phyloP scores from a whole-genome alignment of 768 basidiomycete species.

The Terana coerulea region DNA sequence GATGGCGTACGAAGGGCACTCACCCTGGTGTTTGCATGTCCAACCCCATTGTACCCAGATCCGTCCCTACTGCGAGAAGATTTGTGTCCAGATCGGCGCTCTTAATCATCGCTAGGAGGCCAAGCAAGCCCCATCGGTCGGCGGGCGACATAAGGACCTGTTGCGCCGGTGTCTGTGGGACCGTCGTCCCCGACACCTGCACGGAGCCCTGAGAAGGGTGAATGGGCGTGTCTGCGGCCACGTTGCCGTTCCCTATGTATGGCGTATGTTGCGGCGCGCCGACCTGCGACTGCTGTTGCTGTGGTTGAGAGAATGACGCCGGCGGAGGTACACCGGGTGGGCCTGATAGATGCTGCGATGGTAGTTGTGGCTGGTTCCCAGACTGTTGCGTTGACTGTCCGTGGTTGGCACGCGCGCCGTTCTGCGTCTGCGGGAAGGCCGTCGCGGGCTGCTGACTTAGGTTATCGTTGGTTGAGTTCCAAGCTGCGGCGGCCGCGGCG shows the following conservation, averaged over 20 bases:
- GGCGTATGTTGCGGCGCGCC: constrained; percentile 25
- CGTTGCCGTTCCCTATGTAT: constrained; percentile 27
- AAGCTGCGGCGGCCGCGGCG: constrained; percentile 40
- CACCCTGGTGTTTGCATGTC: constrained; percentile 85
- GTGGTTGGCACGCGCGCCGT: constrained; percentile 40
- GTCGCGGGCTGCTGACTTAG: constrained; percentile 27
- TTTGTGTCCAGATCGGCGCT: constrained; percentile 81
- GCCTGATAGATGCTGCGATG: constrained; percentile 42
- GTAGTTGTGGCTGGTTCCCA: constrained; percentile 19
- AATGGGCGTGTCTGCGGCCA: constrained; percentile 25
- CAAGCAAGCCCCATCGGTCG: constrained; percentile 91
- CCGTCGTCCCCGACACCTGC: constrained; percentile 37
- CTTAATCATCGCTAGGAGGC: constrained; percentile 83
- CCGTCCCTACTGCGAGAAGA: constrained; percentile 82
- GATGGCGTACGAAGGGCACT: constrained; percentile 30
- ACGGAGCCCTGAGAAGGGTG: constrained; percentile 32
- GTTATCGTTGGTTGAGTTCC: constrained; percentile 56
- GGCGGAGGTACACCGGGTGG: constrained; percentile 48
- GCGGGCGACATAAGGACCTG: constrained; percentile 91
- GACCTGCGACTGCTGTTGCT: constrained; percentile 23
- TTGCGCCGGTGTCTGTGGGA: constrained; percentile 86
- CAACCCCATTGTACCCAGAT: constrained; percentile 87
- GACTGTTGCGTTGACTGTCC: constrained; percentile 12
- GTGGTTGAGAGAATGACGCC: constrained; percentile 34
- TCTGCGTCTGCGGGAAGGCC: constrained; percentile 33